These are phyloP conservation scores for Wallemia ichthyophaga DNA, from an alignment of 1,284 basidiomycete species.

Conservation along the genomic window DNA sequence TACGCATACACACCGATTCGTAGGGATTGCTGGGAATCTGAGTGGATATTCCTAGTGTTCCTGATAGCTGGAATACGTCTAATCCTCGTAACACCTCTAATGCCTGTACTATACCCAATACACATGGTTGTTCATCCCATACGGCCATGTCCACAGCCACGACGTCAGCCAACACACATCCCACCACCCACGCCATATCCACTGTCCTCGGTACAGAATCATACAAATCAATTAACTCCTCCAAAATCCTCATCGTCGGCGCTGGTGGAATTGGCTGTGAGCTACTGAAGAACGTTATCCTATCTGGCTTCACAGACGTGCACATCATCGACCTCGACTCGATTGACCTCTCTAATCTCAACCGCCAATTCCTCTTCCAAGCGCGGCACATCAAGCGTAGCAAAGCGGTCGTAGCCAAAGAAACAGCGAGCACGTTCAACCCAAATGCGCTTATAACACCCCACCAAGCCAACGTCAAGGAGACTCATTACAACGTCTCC, in stretches of 20 bases:
- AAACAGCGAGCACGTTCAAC: constrained; percentile 69
- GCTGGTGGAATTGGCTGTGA: constrained; percentile 96
- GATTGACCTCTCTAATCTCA: constrained; percentile 92
- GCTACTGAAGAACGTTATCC: constrained; percentile 91
- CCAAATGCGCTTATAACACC: constrained; percentile 64
- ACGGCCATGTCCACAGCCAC: not conserved
- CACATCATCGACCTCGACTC: constrained; percentile 76
- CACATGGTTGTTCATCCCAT: not conserved
- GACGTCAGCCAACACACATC: too few species aligned
- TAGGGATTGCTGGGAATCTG: not conserved
- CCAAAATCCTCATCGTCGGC: constrained; percentile 64
- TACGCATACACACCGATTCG: not conserved
- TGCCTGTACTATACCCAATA: not conserved
- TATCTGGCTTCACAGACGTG: constrained; percentile 72
- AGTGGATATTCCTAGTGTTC: too few species aligned
- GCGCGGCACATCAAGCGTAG: constrained; percentile 94
- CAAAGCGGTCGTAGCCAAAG: constrained; percentile 74
- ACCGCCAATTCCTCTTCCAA: constrained; percentile 86
- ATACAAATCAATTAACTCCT: constrained; percentile 12
- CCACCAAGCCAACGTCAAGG: constrained; percentile 86
- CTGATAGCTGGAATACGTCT: too few species aligned
- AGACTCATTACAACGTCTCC: constrained; percentile 54
- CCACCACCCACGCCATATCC: too few species aligned
- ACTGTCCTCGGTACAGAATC: not conserved
- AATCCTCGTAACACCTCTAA: not conserved